Evolutionary conservation across 2,329 filamentous ascomycete genomes (phyloP), one percentile per base, ranked within the genome.

Genomic region (Pyricularia pennisetigena): DNA sequence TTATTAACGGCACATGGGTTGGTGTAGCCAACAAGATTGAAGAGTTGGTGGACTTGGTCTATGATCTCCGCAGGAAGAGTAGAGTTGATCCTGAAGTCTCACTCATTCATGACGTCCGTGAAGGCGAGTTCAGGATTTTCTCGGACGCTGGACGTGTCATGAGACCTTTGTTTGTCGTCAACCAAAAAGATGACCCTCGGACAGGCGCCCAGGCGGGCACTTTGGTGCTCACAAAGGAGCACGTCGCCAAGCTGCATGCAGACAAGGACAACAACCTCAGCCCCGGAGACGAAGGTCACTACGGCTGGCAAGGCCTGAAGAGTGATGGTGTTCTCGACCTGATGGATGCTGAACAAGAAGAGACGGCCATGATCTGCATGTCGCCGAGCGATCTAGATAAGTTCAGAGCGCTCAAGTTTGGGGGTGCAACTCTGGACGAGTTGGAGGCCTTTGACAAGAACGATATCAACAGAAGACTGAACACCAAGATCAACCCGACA

Each of bases 301-400:
- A 92, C 74, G 94, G 93, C 67, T 99, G 96, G 93, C 88, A 93
- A 72, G 92, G 93, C 23, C 83, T 99, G 59, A 88, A 97, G 62
- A 87, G 90, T 69, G 86, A 88, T 14, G 95, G 94, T 78, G 92
- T 93, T 2, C 91, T 99, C 54, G 95, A 99, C 77, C 98, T 97
- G 75, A 86, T 99, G 12, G 95, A 99, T 77, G 95, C 95, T 0
- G 96, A 99, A 76, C 96, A 99, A 82, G 95, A 99, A 77, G 96
- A 99, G 78, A 97, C 93, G 0, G 90, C 95, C 57, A 99, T 99
- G 95, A 99, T 99, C 75, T 93, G 94, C 78, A 99, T 99, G 94
- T 96, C 93, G 0, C 95, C 95, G 0, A 94, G 98, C 77, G 95
- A 98, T 75, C 82, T 99, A 54, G 93, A 97, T 70, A 87, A 87